Conservation (phyloP, 129 eudicot species). For the Tagetes patula region DNA sequence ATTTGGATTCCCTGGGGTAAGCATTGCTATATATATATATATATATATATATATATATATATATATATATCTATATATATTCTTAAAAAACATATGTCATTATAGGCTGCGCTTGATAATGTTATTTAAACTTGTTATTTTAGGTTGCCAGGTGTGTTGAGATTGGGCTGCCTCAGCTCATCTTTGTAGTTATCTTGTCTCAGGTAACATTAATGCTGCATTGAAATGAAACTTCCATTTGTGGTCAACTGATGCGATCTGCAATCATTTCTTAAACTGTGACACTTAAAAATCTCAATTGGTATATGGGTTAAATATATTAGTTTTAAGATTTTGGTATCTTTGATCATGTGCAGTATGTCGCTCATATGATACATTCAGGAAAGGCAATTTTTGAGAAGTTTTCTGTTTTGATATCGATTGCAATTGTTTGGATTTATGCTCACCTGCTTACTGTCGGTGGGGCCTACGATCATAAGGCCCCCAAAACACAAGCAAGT, state of each 20-base stretch:
- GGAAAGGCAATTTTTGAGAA: slow-evolving; percentile 61
- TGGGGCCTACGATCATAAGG: slow-evolving; percentile 65
- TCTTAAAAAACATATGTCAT: too few species aligned
- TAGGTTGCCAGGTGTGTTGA: slow-evolving; percentile 75
- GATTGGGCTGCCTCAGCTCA: slow-evolving; percentile 69
- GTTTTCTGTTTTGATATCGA: slow-evolving; percentile 60
- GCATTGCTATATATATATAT: neutral
- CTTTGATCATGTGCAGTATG: slow-evolving; percentile 44
- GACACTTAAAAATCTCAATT: neutral
- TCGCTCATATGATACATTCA: slow-evolving; percentile 45
- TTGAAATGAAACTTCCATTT: neutral
- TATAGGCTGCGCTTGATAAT: neutral
- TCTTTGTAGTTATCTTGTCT: slow-evolving; percentile 53
- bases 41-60: neutral
- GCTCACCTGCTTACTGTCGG: slow-evolving; percentile 89
- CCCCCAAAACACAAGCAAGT: slow-evolving; percentile 62
- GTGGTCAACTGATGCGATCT: neutral
- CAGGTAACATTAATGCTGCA: slow-evolving; percentile 39
- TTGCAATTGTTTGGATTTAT: slow-evolving; percentile 80
- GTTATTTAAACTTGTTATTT: slow-evolving; percentile 2
- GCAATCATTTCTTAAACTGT: neutral
- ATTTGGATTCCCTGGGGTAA: slow-evolving; percentile 72
- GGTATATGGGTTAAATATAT: neutral
- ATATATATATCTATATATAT: neutral
- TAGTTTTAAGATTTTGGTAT: slow-evolving; percentile 10